Conservation (phyloP, 2,329 filamentous ascomycete genomes). For the Dryadomyces quercivorus region DNA sequence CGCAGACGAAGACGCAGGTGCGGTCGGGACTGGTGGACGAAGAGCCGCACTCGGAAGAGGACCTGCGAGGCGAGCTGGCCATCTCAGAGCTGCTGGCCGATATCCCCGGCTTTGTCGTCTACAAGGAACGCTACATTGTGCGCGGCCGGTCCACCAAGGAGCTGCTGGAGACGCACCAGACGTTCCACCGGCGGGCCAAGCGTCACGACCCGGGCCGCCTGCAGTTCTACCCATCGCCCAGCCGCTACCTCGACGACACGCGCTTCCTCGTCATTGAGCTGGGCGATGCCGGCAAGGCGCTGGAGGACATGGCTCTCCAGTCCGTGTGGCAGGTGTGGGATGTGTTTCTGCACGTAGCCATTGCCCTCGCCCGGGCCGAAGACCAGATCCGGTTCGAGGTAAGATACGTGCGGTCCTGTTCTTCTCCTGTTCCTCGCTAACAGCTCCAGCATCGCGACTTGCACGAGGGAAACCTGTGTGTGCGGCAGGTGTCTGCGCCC, state of each 20-base stretch:
- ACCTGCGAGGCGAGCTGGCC: slow-evolving; percentile 45
- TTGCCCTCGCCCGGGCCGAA: slow-evolving; percentile 49
- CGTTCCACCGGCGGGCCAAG: slow-evolving; percentile 41
- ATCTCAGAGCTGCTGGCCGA: slow-evolving; percentile 54
- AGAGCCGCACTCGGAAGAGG: slow-evolving; percentile 40
- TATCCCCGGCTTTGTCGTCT: slow-evolving; percentile 52
- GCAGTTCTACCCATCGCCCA: slow-evolving; percentile 52
- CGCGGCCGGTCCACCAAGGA: slow-evolving; percentile 40
- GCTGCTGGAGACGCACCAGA: slow-evolving; percentile 47
- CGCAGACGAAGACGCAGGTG: slow-evolving; percentile 44
- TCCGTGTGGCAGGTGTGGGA: slow-evolving; percentile 47
- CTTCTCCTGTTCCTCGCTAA: not conserved
- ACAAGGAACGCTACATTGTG: slow-evolving; percentile 52
- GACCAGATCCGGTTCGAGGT: slow-evolving; percentile 48
- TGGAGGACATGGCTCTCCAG: slow-evolving; percentile 44
- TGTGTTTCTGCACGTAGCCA: slow-evolving; percentile 46
- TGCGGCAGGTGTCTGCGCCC: slow-evolving; percentile 30
- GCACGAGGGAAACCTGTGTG: slow-evolving; percentile 53
- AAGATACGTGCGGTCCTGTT: slow-evolving; percentile 27
- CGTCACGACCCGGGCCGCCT: slow-evolving; percentile 41
- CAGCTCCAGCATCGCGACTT: slow-evolving; percentile 45
- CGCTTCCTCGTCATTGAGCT: slow-evolving; percentile 50
- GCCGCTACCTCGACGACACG: slow-evolving; percentile 43
- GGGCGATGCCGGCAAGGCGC: slow-evolving; percentile 46
- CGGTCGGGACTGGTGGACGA: slow-evolving; percentile 44